These are phyloP conservation scores for Hypholoma fasciculare DNA, from an alignment of 768 basidiomycete genomes.

Conservation along the genomic window DNA sequence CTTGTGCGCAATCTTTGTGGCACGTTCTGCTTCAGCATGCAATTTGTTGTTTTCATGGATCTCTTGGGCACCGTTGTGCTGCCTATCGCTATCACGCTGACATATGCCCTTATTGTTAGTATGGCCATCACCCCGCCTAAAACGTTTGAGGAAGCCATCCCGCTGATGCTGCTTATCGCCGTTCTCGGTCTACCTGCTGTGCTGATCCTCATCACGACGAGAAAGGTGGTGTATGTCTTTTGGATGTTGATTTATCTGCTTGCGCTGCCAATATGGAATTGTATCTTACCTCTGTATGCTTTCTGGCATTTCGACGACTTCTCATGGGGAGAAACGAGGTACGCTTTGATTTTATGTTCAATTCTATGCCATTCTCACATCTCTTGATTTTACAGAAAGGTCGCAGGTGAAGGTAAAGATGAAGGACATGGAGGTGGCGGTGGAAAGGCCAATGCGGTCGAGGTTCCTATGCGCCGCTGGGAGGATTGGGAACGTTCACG, in stretches of 20 bases:
- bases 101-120: slow-evolving; percentile 83
- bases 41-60: slow-evolving; percentile 99
- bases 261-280: slow-evolving; percentile 96
- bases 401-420: slow-evolving; percentile 86
- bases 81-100: slow-evolving; percentile 90
- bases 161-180: slow-evolving; percentile 82
- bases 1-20: slow-evolving; percentile 96
- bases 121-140: slow-evolving; percentile 81
- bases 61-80: slow-evolving; percentile 89
- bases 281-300: slow-evolving; percentile 89
- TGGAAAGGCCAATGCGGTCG: slow-evolving; percentile 48
- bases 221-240: slow-evolving; percentile 93
- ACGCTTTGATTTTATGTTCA: slow-evolving; percentile 21
- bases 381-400: slow-evolving; percentile 63
- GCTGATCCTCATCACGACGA: slow-evolving; percentile 89
- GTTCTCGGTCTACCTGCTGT: slow-evolving; percentile 94
- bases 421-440: slow-evolving; percentile 75
- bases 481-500: slow-evolving; percentile 99
- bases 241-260: slow-evolving; percentile 97
- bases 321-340: slow-evolving; percentile 99
- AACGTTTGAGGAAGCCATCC: slow-evolving; percentile 91
- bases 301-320: slow-evolving; percentile 99
- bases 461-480: slow-evolving; percentile 95
- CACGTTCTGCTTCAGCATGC: slow-evolving; percentile 99
- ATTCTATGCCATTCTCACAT: slow-evolving; percentile 11